Conservation (phyloP, 176 grass and related monocot genomes). For the Sorghum bicolor region DNA sequence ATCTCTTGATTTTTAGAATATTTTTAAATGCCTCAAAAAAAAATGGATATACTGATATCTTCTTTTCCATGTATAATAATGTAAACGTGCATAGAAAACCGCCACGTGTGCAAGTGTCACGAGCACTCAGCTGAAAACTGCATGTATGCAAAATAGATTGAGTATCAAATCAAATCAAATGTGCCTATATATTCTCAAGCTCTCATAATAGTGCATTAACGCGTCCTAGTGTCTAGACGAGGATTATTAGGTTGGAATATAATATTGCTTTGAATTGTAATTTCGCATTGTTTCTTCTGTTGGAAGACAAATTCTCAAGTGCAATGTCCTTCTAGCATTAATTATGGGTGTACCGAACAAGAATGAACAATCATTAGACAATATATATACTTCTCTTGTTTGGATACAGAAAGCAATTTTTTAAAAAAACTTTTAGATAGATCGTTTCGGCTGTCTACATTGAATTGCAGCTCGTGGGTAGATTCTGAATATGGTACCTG, state of each 20-base stretch:
- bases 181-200: background rate
- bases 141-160: background rate
- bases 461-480: background rate
- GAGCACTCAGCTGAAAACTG: background rate
- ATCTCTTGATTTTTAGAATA: background rate
- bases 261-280: background rate
- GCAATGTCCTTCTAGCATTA: background rate
- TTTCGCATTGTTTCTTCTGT: background rate
- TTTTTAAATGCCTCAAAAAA: background rate
- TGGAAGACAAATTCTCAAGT: background rate
- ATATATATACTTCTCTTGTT: background rate
- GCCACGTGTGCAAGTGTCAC: background rate
- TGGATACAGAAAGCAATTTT: background rate
- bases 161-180: background rate
- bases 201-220: background rate
- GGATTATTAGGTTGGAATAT: background rate
- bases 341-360: constrained; percentile 5
- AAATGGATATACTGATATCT: background rate
- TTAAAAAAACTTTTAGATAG: background rate
- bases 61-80: background rate
- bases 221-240: background rate
- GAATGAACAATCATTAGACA: background rate
- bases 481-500: background rate
- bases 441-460: background rate
- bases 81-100: background rate